Percentiles rank a stretch among this genome's conserved stretches.
Evolutionary conservation across 106 monocot species (phyloP).

Genomic region (Dioscorea dumetorum): DNA sequence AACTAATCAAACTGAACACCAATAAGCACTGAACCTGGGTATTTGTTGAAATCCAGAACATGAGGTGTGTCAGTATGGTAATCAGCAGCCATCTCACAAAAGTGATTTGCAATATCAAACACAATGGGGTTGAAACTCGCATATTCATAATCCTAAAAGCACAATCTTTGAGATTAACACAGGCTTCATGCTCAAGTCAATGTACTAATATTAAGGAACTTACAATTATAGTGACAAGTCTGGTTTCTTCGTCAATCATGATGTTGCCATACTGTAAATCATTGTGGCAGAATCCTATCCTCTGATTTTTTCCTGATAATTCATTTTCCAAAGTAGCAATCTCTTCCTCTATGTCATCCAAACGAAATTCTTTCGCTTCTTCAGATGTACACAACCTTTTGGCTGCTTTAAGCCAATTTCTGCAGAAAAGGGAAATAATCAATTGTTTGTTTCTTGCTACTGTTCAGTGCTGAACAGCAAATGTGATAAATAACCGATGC

Average conservation of each 20-base stretch:
- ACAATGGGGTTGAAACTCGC: conserved; percentile 80
- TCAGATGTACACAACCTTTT: conserved; percentile 29
- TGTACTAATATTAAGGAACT: conserved; percentile 9
- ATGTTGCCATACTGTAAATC: conserved; percentile 95
- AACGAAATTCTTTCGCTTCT: conserved; percentile 41
- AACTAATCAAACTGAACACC: not conserved
- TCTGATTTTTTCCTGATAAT: conserved; percentile 32
- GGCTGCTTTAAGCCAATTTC: conserved; percentile 62
- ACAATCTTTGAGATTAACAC: not conserved
- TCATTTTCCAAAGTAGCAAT: conserved; percentile 47
- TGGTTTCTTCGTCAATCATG: conserved; percentile 82
- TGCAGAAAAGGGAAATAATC: conserved; percentile 6
- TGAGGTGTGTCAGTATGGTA: conserved; percentile 82
- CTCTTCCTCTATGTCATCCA: conserved; percentile 54
- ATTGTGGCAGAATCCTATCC: conserved; percentile 83
- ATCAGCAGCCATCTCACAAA: conserved; percentile 93
- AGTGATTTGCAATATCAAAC: conserved; percentile 91
- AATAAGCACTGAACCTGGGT: conserved; percentile 42
- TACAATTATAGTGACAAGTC: conserved; percentile 67
- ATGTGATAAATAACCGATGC: not conserved
- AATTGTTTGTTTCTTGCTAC: not conserved
- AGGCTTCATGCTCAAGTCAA: not conserved
- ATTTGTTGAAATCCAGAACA: conserved; percentile 64
- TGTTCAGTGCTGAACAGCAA: not conserved
- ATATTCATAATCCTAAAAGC: conserved; percentile 80